Evolutionary conservation across 2,329 filamentous ascomycete species (phyloP), one percentile per base, ranked within the genome.

Genomic region (Neoscytalidium dimidiatum): DNA sequence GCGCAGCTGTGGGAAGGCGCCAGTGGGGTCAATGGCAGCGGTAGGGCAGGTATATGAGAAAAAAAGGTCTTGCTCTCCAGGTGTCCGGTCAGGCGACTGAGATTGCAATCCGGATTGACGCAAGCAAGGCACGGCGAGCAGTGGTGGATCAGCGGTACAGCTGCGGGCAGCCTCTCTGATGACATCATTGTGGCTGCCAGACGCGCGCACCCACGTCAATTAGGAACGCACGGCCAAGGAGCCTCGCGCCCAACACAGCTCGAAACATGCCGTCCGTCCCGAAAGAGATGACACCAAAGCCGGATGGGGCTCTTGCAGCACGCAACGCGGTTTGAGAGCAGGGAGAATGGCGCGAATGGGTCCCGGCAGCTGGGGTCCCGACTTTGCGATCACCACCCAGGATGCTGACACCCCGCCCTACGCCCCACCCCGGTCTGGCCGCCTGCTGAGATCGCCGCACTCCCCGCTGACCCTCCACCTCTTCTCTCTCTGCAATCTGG

Each of bases 151-250:
- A 52, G 60, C 60, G 46, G 11, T 21, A 21, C n/a, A 33, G 38
- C 23, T 21, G 56, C 41, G 38, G 14, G 26, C 28, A 63, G 48
- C 61, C 33, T 26, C 29, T 11, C 11, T 28, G 11, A 58, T 64
- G 62, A 64, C 62, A 64, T 64, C 62, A 64, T 64, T 41, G 62
- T 56, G 51, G 51, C 62, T 60, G 9, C 41, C 56, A 43, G 38
- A 57, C 33, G 53, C 53, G 35, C 23, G 43, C 19, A 19, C 41
- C 19, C 56, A 46, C 56, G 56, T 60, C 56, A 46, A 60, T 46
- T 44, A 41, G 23, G 9, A 26, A 11, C 43, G 28, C 38, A 4
- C 9, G 41, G 56, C 41, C 56, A 44, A 60, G 41, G 26, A 14
- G 19, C 9, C 6, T 17, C 35, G 38, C 33, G 26, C 21, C n/a